phyloP scores from a whole-genome alignment of 345 rosid species.

The Pistacia vera region DNA sequence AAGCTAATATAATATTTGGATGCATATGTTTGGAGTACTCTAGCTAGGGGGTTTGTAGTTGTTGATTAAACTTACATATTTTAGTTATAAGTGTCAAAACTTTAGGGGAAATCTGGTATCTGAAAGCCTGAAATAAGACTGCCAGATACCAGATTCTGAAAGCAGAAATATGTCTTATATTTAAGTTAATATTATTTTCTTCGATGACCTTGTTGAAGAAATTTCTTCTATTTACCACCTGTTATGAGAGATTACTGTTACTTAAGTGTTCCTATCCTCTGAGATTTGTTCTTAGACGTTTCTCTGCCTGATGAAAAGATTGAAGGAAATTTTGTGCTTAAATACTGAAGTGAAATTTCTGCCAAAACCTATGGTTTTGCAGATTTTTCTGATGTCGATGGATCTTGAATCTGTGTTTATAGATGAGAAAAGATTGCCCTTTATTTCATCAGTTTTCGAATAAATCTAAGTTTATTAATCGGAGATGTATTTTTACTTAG shows the following conservation, averaged over 20 bases:
- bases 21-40: background rate
- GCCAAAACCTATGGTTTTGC: no score
- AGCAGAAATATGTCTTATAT: background rate
- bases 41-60: background rate
- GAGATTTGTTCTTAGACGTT: no score
- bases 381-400: no score
- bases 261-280: no score
- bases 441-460: no score
- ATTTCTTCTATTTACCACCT: background rate
- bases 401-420: no score
- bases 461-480: no score
- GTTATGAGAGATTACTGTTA: background rate
- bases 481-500: no score
- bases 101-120: background rate
- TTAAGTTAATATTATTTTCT: constrained; percentile 3
- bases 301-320: no score
- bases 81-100: background rate
- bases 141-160: background rate
- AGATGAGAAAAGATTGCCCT: no score
- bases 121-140: constrained; percentile 6
- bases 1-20: background rate
- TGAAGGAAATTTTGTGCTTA: no score
- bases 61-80: constrained; percentile 8
- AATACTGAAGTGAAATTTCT: no score
- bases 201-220: background rate